Base-by-base conservation (phyloP, 2,329 filamentous ascomycete genomes). In the Fusarium azukiicola region DNA sequence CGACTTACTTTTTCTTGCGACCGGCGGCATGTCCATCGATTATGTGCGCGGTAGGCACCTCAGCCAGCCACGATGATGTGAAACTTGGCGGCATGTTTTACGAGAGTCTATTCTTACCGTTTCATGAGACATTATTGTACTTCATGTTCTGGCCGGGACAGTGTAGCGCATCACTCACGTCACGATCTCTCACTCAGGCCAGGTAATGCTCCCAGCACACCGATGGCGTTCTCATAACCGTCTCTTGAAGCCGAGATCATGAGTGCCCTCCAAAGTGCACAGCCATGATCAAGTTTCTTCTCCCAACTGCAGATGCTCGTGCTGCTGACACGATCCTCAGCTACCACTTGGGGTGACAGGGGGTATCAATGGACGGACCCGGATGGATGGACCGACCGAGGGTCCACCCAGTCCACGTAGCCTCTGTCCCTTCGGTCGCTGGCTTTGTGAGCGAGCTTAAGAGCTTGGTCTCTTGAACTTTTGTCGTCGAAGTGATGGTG, bases 321-420 rank as follows among this genome's bases (percentile, higher is more conserved):
- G 73, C 70, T 78, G 73, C 73, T 78, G 76, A 77, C 76, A 61
- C 71, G 58, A 76, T 74, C 69, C 32, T 46, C 42, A 40, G 56
- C 63, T 56, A 61, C 67, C 56, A 77, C 21, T 46, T 63, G 58
- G 36, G 56, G 52, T 50, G 50, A 40, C 76, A 79, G 74, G 76
- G 27, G 76, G 67, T 79, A 32, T 79, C 69, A 72, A 77, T 79
- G 76, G 77, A 70, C 6, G 69, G 68, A 32, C 71, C 76, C 50
- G 63, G 66, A 75, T 71, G 64, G 66, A 67, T 70, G 74, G 71
- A 68, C 71, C 61, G 74, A 67, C 67, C 58, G 66, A 68, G 69
- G 68, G 73, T 77, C 73, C 73, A 49, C 50, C 36, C 64, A 47
- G 58, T 63, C 47, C 69, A 69, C 54, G 58, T 61, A 74, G 73